Evolutionary conservation across 768 basidiomycete species (phyloP).

Genomic region (Crucibulum laeve): DNA sequence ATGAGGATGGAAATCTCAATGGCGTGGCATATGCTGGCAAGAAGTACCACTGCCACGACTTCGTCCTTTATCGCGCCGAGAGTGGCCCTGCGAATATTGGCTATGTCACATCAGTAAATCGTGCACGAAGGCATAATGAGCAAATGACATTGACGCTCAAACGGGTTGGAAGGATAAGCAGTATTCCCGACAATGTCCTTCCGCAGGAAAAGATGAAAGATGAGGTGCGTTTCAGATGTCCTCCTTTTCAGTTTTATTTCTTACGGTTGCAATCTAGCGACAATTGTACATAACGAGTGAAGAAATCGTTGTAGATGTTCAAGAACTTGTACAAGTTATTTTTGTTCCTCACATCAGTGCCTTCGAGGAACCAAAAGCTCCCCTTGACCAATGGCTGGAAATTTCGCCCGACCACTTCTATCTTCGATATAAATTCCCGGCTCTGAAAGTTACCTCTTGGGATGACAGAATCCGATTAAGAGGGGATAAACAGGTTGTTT

Average conservation of each 20-base stretch:
- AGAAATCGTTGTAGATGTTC: slow-evolving; percentile 21
- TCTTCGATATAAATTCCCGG: slow-evolving; percentile 44
- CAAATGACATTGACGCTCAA: slow-evolving; percentile 24
- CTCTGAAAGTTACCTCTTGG: slow-evolving; percentile 35
- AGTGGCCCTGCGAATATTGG: slow-evolving; percentile 55
- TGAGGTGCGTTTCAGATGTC: slow-evolving; percentile 39
- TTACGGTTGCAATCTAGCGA: slow-evolving; percentile 30
- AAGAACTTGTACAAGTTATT: slow-evolving; percentile 42
- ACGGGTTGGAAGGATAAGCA: slow-evolving; percentile 47
- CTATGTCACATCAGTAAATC: slow-evolving; percentile 35
- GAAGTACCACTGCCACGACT: slow-evolving; percentile 60
- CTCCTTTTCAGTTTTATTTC: neutral
- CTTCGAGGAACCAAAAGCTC: slow-evolving; percentile 15
- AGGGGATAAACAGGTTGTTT: slow-evolving; percentile 36
- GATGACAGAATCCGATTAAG: slow-evolving; percentile 21
- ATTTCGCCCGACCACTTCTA: slow-evolving; percentile 58
- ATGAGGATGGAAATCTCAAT: slow-evolving; percentile 16
- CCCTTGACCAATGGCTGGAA: slow-evolving; percentile 41
- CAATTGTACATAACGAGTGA: slow-evolving; percentile 61
- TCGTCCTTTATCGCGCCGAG: slow-evolving; percentile 44
- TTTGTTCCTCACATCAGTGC: slow-evolving; percentile 38
- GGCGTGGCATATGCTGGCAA: slow-evolving; percentile 44
- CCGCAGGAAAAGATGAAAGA: slow-evolving; percentile 42
- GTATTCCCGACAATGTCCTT: slow-evolving; percentile 28
- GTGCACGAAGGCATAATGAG: slow-evolving; percentile 10